Percentiles rank a stretch among this genome's conserved stretches.
phyloP scores from a whole-genome alignment of 768 basidiomycete genomes.

The Trametes cubensis region DNA sequence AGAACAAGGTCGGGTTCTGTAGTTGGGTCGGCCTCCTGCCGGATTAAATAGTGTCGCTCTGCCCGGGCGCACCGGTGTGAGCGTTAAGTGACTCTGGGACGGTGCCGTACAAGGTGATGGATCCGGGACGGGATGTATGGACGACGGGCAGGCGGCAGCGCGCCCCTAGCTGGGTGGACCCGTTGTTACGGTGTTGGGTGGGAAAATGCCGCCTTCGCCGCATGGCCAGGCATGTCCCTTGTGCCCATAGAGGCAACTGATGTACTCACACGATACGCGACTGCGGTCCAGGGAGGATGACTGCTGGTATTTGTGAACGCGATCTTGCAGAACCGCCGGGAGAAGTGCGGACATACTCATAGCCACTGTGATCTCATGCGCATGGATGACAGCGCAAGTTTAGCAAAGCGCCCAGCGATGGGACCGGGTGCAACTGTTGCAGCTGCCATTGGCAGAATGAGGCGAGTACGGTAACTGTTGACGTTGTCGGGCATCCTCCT shows the following conservation, averaged over 20 bases:
- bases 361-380: not conserved
- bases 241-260: not conserved
- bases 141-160: not conserved
- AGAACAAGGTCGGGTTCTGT: not conserved
- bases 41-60: not conserved
- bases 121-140: not conserved
- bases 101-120: not conserved
- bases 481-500: not conserved
- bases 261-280: not conserved
- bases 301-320: slow-evolving; percentile 1
- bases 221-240: too few species aligned
- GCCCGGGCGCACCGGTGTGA: not conserved
- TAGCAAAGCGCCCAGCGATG: too few species aligned
- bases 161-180: not conserved
- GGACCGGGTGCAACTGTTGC: too few species aligned
- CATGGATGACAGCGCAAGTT: not conserved
- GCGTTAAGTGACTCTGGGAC: not conserved
- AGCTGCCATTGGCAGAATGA: not conserved
- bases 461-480: not conserved
- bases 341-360: slow-evolving; percentile 1
- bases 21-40: not conserved
- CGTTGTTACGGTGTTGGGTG: too few species aligned
- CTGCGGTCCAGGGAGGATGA: too few species aligned
- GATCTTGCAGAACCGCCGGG: not conserved
- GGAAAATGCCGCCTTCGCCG: too few species aligned